Base-by-base conservation (phyloP, 2,329 filamentous ascomycete species). In the Penicillium sp. region DNA sequence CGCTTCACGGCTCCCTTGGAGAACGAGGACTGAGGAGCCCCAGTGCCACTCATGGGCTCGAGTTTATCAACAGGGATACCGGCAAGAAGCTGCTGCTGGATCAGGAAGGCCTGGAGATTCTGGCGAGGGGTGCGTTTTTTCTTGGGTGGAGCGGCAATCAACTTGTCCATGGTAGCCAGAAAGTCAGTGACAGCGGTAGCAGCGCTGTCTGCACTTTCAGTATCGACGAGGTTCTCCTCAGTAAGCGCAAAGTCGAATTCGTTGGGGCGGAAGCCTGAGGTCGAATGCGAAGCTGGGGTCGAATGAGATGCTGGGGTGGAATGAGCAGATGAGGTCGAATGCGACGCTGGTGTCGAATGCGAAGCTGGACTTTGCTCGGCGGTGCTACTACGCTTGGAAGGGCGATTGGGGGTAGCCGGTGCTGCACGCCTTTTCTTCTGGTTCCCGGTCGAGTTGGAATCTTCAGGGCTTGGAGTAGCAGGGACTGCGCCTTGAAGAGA, bases 51-150 rank as follows among this genome's bases (percentile, higher is more conserved):
- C 45, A 65, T 61, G 3, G 45, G 42, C 23, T 61, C 46, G 23
- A 66, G 32, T 7, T 59, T 16, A 4, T 61, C 43, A 4, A 47
- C 53, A 1, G 52, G 42, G 22, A 67, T 56, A 3, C 65, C 65
- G 8, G 55, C 62, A 8, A 64, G 14, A 6, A 59, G 39, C 42
- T 67, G 65, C 43, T 63, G 58, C 4, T 57, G 57, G 32, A 66
- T 50, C 11, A 67, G 51, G 36, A 58, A 62, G 4, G 46, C 49
- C 26, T 65, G 60, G 8, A 67, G 28, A 13, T 13, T 37, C 20
- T 37, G 35, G 11, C 11, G 35, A 23, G 35, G 35, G 35, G 18
- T 24, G 35, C 22, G 31, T 34, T 16, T 34, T 6, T 34, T 16
- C 9, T 18, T 16, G 11, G 31, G 14, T 16, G 31, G 31, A 20